A percentile compares a stretch with the other conserved stretches of the same genome.
phyloP scores from a whole-genome alignment of 306 rosid genomes.

The Malus orientalis region DNA sequence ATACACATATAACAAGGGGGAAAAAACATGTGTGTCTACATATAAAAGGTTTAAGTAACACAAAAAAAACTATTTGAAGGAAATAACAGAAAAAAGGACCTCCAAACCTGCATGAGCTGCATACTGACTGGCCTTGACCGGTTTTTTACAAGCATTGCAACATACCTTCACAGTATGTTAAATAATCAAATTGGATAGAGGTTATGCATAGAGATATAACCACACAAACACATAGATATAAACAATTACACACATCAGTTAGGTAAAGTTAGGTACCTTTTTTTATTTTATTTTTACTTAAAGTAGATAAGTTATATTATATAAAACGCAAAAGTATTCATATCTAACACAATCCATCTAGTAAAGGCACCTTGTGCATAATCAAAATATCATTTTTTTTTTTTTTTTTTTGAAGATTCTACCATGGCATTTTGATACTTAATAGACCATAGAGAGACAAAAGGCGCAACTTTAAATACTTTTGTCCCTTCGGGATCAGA shows the following conservation, averaged over 20 bases:
- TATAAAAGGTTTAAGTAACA: background rate
- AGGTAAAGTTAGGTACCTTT: background rate
- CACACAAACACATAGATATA: background rate
- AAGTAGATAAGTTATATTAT: background rate
- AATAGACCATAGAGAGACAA: background rate
- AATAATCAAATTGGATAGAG: slow-evolving; percentile 26
- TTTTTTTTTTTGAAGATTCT: background rate
- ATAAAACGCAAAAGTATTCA: background rate
- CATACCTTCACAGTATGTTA: slow-evolving; percentile 59
- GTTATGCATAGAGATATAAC: slow-evolving; percentile 13
- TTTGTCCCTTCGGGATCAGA: background rate
- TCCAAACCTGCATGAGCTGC: slow-evolving; percentile 81
- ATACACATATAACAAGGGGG: background rate
- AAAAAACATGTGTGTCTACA: background rate
- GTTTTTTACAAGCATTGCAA: slow-evolving; percentile 90
- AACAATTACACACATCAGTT: background rate
- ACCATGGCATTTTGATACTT: background rate
- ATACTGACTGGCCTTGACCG: slow-evolving; percentile 74
- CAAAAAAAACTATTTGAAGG: background rate
- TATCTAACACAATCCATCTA: background rate
- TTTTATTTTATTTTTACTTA: background rate
- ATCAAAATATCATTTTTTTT: background rate
- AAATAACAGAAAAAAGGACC: background rate
- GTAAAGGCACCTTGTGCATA: background rate
- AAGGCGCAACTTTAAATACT: background rate